Conservation (phyloP, 2,329 filamentous ascomycete genomes). For the Colletotrichum noveboracense region DNA sequence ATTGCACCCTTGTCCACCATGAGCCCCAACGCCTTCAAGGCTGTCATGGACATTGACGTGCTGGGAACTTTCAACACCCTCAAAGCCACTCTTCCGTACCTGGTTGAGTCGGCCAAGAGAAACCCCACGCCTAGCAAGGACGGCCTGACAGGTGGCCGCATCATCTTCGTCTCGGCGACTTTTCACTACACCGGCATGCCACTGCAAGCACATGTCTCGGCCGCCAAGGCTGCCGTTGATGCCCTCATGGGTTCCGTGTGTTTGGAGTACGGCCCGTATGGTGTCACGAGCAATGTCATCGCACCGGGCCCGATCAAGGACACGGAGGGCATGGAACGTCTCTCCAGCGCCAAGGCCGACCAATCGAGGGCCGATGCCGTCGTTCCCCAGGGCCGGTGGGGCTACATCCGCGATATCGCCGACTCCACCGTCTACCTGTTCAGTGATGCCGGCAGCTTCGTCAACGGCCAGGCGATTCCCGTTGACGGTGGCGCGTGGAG, state of each 20-base stretch:
- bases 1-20: slow-evolving; percentile 83
- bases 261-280: slow-evolving; percentile 88
- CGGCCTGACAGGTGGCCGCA: slow-evolving; percentile 77
- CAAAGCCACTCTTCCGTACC: slow-evolving; percentile 86
- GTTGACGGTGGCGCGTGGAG: slow-evolving; percentile 70
- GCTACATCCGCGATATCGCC: slow-evolving; percentile 84
- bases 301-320: slow-evolving; percentile 84
- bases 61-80: slow-evolving; percentile 93
- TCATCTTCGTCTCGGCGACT: slow-evolving; percentile 89
- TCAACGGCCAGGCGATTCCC: slow-evolving; percentile 83
- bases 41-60: slow-evolving; percentile 96
- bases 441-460: slow-evolving; percentile 82
- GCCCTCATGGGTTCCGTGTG: slow-evolving; percentile 80
- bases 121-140: slow-evolving; percentile 64
- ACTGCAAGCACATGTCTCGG: slow-evolving; percentile 86
- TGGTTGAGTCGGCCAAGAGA: slow-evolving; percentile 74
- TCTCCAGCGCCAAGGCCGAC: slow-evolving; percentile 48
- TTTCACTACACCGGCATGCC: slow-evolving; percentile 90
- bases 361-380: slow-evolving; percentile 38
- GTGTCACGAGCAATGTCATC: slow-evolving; percentile 87
- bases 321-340: slow-evolving; percentile 80
- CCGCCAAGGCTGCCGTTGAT: slow-evolving; percentile 91
- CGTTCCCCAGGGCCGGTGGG: slow-evolving; percentile 79
- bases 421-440: slow-evolving; percentile 93
- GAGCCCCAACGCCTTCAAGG: slow-evolving; percentile 88